Conservation (phyloP, 345 rosid genomes). For the Trapa incisa region DNA sequence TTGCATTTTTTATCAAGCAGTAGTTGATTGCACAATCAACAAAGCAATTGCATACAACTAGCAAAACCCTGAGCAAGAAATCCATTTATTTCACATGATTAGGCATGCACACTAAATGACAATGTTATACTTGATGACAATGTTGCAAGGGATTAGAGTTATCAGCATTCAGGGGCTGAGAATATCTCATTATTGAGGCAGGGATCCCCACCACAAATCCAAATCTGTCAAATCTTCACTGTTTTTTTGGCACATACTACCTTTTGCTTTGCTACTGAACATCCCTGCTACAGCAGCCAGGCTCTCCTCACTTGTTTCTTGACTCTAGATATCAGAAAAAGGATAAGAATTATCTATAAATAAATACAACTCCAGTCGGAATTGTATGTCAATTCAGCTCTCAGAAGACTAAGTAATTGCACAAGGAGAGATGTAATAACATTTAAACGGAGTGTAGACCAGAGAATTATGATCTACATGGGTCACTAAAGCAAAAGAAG, state of each 20-base stretch:
- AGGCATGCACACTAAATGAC: neutral
- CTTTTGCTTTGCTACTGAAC: slow-evolving; percentile 99
- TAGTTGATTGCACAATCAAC: neutral
- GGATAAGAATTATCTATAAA: slow-evolving; percentile 8
- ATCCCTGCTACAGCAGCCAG: slow-evolving; percentile 96
- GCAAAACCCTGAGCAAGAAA: neutral
- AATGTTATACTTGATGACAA: neutral
- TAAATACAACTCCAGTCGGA: slow-evolving; percentile 1
- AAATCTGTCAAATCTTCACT: neutral
- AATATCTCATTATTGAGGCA: neutral
- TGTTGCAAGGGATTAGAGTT: neutral
- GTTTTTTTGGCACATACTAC: slow-evolving; percentile 17
- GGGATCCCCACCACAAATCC: neutral
- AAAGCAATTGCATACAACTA: neutral
- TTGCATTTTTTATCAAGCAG: neutral
- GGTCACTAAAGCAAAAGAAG: neutral
- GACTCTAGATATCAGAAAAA: slow-evolving; percentile 34
- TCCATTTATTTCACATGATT: neutral
- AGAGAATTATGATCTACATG: neutral
- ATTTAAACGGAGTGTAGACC: neutral
- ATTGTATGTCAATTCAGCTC: neutral
- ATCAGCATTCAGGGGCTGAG: neutral
- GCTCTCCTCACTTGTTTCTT: slow-evolving; percentile 96
- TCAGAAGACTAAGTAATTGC: slow-evolving; percentile 2
- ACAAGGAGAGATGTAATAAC: neutral